These are phyloP conservation scores for Anisodus tanguticus DNA, from an alignment of 257 asterid species.

Conservation along the genomic window DNA sequence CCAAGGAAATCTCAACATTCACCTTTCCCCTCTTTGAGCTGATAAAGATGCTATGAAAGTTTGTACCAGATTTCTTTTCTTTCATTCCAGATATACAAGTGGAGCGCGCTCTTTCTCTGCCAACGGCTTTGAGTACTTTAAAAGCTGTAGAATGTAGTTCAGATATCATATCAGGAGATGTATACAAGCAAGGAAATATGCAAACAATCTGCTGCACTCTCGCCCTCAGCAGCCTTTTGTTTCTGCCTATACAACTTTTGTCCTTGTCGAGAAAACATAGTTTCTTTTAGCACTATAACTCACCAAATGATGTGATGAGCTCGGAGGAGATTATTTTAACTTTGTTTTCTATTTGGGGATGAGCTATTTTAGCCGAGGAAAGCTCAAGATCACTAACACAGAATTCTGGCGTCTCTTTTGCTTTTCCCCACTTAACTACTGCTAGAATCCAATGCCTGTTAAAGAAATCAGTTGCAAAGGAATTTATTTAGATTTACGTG, in stretches of 20 bases:
- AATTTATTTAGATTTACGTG: too few species aligned
- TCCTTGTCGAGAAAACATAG: neutral
- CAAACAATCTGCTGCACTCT: neutral
- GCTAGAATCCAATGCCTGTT: neutral
- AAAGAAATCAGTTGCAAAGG: neutral
- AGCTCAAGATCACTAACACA: neutral
- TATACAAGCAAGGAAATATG: neutral
- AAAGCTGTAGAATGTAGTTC: neutral
- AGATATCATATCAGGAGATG: neutral
- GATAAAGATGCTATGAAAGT: neutral
- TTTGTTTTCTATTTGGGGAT: neutral
- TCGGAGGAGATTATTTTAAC: neutral
- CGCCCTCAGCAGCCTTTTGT: neutral
- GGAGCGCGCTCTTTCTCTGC: neutral
- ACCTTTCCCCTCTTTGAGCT: conserved; percentile 20
- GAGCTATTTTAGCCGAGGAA: neutral
- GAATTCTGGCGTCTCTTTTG: neutral
- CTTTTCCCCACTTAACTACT: neutral
- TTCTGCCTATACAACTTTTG: neutral
- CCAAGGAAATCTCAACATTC: neutral
- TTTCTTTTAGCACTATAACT: neutral
- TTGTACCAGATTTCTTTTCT: neutral
- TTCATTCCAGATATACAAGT: conserved; percentile 13
- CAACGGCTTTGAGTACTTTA: conserved; percentile 5
- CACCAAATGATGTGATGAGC: neutral